Base-by-base conservation (phyloP, 2,329 filamentous ascomycete species). In the Beauveria medogensis region DNA sequence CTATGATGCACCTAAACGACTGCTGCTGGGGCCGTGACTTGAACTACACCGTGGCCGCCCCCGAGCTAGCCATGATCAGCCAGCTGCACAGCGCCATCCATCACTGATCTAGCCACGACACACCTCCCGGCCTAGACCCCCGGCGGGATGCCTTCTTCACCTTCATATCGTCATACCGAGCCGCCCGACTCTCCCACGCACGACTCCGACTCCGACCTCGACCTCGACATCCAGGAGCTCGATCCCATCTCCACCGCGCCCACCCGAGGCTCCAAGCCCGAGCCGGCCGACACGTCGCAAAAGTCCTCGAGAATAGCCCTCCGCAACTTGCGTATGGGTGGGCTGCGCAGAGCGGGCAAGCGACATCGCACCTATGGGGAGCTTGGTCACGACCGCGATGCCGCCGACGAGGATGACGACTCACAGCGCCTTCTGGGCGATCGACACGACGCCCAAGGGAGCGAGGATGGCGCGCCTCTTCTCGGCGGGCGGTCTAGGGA, bases 181-280 rank as follows among this genome's bases (percentile, higher is more conserved):
- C 82, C 83, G 69, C 86, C 86, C 74, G 85, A 88, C 74, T 84
- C 82, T 63, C 81, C 81, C 63, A 74, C 78, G 68, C 79, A 86
- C 74, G 88, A 92, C 71, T 90, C 87, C 71, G 89, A 92, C 72
- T 90, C 87, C 55, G 77, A 87, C 61, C 74, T 75, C 64, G 89
- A 93, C 71, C 83, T 94, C 69, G 88, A 92, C 68, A 81, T 91
- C 67, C 82, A 91, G 69, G 90, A 93, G 78, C 85, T 94, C 66
- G 89, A 92, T 70, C 89, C 90, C 70, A 70, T 75, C 62, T 75
- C 76, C n/a, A 69, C 70, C 65, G 68, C 71, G 67, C 69, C 73
- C 66, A 64, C 70, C 62, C 67, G 71, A 54, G 70, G 69, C 53
- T 63, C 69, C 48, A 66, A 64, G 53, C 70, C 70, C 64, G 71